phyloP scores from a whole-genome alignment of 2,329 filamentous ascomycete genomes.

The Chalaropsis ovoidea region DNA sequence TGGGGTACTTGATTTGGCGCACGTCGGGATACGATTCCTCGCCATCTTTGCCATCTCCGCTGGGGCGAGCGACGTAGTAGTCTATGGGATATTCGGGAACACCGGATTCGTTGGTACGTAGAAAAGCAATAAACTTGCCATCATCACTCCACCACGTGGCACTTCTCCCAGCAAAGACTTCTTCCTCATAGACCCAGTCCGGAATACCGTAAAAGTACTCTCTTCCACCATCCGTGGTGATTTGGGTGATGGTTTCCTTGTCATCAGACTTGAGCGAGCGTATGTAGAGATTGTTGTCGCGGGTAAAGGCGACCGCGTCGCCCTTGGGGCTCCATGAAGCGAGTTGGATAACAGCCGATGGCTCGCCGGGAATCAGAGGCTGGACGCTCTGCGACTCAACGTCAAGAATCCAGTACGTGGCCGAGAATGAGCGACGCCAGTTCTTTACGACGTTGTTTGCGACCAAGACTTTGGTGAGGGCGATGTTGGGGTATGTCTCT shows the following conservation, averaged over 20 bases:
- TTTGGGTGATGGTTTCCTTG: slow-evolving; percentile 46
- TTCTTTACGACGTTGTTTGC: slow-evolving; percentile 61
- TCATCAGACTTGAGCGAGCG: slow-evolving; percentile 43
- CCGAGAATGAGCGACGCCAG: slow-evolving; percentile 84
- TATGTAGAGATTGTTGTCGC: slow-evolving; percentile 81
- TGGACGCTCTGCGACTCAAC: slow-evolving; percentile 68
- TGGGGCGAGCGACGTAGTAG: slow-evolving; percentile 83
- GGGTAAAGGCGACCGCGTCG: slow-evolving; percentile 78
- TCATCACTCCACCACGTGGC: slow-evolving; percentile 94
- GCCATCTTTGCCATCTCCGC: slow-evolving; percentile 58
- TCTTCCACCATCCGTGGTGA: slow-evolving; percentile 77
- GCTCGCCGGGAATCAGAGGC: slow-evolving; percentile 61
- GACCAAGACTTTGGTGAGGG: slow-evolving; percentile 80
- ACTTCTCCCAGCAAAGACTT: slow-evolving; percentile 57
- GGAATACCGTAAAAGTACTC: slow-evolving; percentile 93
- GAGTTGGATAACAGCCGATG: slow-evolving; percentile 61
- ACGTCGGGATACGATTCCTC: slow-evolving; percentile 87
- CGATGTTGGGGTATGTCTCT: slow-evolving; percentile 63
- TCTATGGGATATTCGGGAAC: slow-evolving; percentile 89
- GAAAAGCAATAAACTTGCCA: slow-evolving; percentile 79
- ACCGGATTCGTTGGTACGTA: slow-evolving; percentile 84
- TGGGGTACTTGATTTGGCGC: slow-evolving; percentile 90
- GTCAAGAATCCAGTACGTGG: slow-evolving; percentile 83
- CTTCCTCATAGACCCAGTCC: slow-evolving; percentile 87
- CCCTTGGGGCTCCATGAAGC: slow-evolving; percentile 84